Base-by-base conservation (phyloP, 2,329 filamentous ascomycete genomes). In the Orbilia brochopaga region DNA sequence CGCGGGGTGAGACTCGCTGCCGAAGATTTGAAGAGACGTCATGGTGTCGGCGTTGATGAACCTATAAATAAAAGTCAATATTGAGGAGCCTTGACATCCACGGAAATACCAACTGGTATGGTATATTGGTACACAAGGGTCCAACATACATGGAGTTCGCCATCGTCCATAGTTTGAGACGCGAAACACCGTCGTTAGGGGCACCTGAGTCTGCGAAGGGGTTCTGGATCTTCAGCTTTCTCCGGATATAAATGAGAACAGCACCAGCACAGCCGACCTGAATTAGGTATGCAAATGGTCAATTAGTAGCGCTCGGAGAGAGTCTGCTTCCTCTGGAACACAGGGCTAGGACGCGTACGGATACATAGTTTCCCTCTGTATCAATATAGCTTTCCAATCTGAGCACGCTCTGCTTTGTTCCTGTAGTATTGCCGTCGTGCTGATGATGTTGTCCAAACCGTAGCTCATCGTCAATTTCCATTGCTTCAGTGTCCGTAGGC, bases 21-120 rank as follows among this genome's bases (percentile, higher is more conserved):
- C 88, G 24, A 96, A 83, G 27, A 99, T 90, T 76, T 97, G 93
- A 7, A 99, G 83, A 1, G 92, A 92, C 13, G 86, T 80, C 46
- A 97, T 81, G 0, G 92, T 90, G 77, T 97, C 91, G 1, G 85
- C 81, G 75, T 91, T 94, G 75, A 97, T 83, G 76, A 94, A 91
- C 87, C 93, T 91, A 56, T 81, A 81, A 60, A 83, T 78, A 40
- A 80, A 79, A 51, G 44, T 72, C 53, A 76, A 19, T 69, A n/a
- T n/a, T n/a, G n/a, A n/a, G n/a, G n/a, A n/a, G n/a, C n/a, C n/a
- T n/a, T n/a, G n/a, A n/a, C n/a, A n/a, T n/a, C n/a, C n/a, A n/a
- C 8, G 27, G 27, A 32, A 32, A 19, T 11, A 58, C 13, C 54
- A n/a, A 17, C 58, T 57, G 24, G n/a, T 17, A 15, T 23, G 17